These are phyloP conservation scores for Tuber indicum DNA, from an alignment of 495 filamentous ascomycete genomes.

Conservation along the genomic window DNA sequence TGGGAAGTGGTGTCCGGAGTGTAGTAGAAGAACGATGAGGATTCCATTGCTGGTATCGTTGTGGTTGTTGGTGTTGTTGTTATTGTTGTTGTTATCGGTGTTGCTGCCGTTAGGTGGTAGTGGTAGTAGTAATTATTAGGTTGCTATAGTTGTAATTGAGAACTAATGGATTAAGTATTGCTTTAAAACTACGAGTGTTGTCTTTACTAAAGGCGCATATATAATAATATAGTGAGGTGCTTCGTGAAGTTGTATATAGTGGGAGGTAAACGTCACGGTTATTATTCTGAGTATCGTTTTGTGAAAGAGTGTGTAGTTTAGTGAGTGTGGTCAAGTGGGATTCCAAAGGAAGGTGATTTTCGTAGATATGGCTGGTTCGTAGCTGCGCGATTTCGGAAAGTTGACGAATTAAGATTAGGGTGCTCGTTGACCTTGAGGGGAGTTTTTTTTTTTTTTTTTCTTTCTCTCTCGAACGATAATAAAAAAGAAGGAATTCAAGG, in stretches of 20 bases:
- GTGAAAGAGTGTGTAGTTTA: conserved; percentile 39
- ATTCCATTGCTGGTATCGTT: conserved; percentile 52
- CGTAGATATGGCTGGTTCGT: conserved; percentile 28
- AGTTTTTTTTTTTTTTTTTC: no score
- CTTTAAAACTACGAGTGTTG: conserved; percentile 30
- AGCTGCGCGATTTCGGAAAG: conserved; percentile 21
- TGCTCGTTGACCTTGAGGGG: no score
- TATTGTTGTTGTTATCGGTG: conserved; percentile 9
- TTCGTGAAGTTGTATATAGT: conserved; percentile 34
- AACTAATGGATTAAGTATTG: conserved; percentile 39
- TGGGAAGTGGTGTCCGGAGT: conserved; percentile 68
- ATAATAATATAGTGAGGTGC: not conserved
- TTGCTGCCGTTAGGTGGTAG: conserved; percentile 21
- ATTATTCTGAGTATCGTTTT: conserved; percentile 38
- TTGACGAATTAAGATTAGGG: conserved; percentile 36
- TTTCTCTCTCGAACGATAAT: conserved; percentile 7
- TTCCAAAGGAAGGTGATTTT: conserved; percentile 39
- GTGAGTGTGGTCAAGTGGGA: conserved; percentile 29
- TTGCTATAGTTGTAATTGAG: conserved; percentile 14
- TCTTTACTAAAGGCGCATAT: conserved; percentile 30
- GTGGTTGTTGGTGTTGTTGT: conserved; percentile 11
- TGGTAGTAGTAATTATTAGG: conserved; percentile 8
- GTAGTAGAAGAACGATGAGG: conserved; percentile 87
- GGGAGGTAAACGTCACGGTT: conserved; percentile 26
- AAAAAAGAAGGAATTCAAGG: conserved; percentile 43